Conservation (phyloP, 2,329 filamentous ascomycete genomes). For the Aspergillus brasiliensis region DNA sequence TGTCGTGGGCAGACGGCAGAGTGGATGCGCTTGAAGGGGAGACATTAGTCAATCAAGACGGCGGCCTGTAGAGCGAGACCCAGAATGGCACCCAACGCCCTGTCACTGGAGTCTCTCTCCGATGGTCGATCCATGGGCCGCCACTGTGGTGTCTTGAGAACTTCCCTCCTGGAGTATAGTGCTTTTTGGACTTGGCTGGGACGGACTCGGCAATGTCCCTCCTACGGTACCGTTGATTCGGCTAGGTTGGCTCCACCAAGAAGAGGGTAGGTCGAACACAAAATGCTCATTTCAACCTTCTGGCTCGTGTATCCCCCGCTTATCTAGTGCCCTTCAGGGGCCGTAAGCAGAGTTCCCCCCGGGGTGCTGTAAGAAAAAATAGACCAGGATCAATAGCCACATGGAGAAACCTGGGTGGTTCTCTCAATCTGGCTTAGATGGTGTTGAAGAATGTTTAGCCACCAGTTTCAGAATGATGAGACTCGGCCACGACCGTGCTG, state of each 20-base stretch:
- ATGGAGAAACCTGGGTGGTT: neutral
- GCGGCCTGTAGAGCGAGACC: neutral
- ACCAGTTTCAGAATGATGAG: neutral
- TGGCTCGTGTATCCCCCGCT: neutral
- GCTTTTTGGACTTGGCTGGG: neutral
- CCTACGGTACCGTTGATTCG: neutral
- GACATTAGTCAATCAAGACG: conserved; percentile 5
- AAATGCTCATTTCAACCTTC: neutral
- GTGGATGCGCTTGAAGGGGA: conserved; percentile 1
- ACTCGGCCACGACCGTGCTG: neutral
- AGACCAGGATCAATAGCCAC: neutral
- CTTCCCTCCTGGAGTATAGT: conserved; percentile 16
- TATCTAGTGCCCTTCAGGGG: neutral
- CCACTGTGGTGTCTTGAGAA: conserved; percentile 12
- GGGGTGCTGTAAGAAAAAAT: neutral
- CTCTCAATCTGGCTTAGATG: neutral
- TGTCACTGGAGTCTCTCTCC: conserved; percentile 5
- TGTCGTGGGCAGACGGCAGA: conserved; percentile 8
- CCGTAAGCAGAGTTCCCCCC: too few relatives aligned
- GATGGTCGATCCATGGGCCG: conserved; percentile 14
- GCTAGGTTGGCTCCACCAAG: conserved; percentile 4
- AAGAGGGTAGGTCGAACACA: neutral
- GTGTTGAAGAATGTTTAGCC: neutral
- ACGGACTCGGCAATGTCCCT: neutral
- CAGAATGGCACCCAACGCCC: conserved; percentile 6